Evolutionary conservation across 257 asterid species (phyloP).

Genomic region (Nicotiana otophora): DNA sequence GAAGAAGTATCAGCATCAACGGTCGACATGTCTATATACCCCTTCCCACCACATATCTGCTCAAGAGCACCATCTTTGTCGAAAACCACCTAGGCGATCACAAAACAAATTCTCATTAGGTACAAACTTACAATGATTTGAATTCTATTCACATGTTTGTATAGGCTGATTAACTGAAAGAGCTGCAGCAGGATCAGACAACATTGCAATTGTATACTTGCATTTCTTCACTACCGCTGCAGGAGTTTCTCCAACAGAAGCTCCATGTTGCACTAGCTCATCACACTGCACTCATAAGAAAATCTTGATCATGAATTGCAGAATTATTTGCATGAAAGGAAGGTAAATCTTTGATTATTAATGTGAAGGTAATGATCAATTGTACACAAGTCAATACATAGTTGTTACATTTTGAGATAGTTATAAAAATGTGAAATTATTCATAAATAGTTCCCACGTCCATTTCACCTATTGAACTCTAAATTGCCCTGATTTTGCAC

Average conservation of each 20-base stretch:
- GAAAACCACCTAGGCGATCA: slow-evolving; percentile 63
- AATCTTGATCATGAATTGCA: neutral
- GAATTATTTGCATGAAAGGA: neutral
- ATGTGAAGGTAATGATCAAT: neutral
- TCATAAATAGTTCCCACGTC: neutral
- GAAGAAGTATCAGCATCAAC: slow-evolving; percentile 96
- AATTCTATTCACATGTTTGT: neutral
- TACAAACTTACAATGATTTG: neutral
- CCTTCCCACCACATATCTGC: slow-evolving; percentile 70
- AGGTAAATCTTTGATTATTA: neutral
- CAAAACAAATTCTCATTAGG: neutral
- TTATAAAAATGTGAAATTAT: neutral
- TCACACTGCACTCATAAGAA: slow-evolving; percentile 58
- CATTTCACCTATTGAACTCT: neutral
- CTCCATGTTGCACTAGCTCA: slow-evolving; percentile 86
- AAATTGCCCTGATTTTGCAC: neutral
- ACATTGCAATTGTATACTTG: slow-evolving; percentile 89
- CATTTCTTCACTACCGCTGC: slow-evolving; percentile 91
- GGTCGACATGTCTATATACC: slow-evolving; percentile 96
- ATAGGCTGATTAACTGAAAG: slow-evolving; percentile 57
- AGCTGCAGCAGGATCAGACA: slow-evolving; percentile 96
- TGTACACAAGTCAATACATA: neutral
- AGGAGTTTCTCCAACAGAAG: slow-evolving; percentile 73
- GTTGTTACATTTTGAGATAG: neutral
- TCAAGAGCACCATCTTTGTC: slow-evolving; percentile 82